These are phyloP conservation scores for Deakozyma indianensis DNA, from an alignment of 805 yeast species.

Conservation along the genomic window DNA sequence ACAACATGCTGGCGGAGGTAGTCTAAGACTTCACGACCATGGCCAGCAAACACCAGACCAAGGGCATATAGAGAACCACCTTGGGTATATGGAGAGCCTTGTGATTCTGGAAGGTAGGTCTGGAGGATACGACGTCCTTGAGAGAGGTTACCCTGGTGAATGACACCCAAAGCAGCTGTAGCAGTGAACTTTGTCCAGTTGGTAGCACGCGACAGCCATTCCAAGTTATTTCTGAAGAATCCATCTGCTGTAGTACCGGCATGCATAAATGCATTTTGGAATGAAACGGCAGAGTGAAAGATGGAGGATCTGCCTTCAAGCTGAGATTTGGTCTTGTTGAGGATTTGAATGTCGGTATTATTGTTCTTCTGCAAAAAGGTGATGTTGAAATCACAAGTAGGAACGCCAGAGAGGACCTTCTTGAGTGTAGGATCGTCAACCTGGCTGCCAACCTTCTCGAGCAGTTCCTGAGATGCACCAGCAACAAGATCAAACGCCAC, in stretches of 20 bases:
- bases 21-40: conserved; percentile 68
- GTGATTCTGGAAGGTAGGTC: conserved; percentile 78
- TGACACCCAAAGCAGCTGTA: conserved; percentile 94
- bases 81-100: conserved; percentile 73
- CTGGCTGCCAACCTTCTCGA: conserved; percentile 33
- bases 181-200: conserved; percentile 98
- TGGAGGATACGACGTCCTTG: conserved; percentile 78
- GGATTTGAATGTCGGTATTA: conserved; percentile 69
- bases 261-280: conserved; percentile 87
- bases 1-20: conserved; percentile 61
- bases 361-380: conserved; percentile 79
- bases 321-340: conserved; percentile 65
- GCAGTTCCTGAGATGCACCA: conserved; percentile 80
- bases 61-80: conserved; percentile 93
- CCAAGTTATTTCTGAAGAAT: conserved; percentile 77
- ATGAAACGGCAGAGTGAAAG: conserved; percentile 91
- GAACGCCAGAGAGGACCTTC: conserved; percentile 74
- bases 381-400: conserved; percentile 83
- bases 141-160: conserved; percentile 85
- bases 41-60: conserved; percentile 92
- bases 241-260: conserved; percentile 94
- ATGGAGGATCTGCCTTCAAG: conserved; percentile 88
- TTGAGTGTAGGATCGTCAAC: conserved; percentile 29
- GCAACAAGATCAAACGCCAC: conserved; percentile 90
- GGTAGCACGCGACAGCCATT: conserved; percentile 95